Base-by-base conservation (phyloP, 345 rosid species). In the Mangifera indica region DNA sequence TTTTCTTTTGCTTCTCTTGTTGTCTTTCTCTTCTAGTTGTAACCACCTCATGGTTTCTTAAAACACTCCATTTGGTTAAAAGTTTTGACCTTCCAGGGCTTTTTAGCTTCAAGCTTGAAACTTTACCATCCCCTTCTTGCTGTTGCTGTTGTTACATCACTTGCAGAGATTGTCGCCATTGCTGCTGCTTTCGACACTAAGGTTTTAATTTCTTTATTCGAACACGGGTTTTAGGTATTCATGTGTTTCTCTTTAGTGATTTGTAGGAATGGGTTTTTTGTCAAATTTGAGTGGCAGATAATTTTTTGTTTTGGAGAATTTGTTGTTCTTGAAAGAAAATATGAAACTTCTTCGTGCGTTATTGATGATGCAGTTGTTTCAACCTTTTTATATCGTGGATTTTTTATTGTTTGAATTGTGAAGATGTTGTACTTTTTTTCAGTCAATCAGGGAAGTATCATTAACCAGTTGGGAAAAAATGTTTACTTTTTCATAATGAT, bases 371-470 rank as follows among this genome's bases (percentile, higher is more conserved):
- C 57, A 15, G 29, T 29, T 70, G 18, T 56, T 66, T 17, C 45
- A 51, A 63, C 29, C 53, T 49, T 78, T 67, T 12, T 51, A 70
- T 29, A 29, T n/a, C n/a, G n/a, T n/a, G n/a, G n/a, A n/a, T n/a
- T n/a, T n/a, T n/a, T n/a, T n/a, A n/a, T 70, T 42, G 79, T 76
- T 74, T 68, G 60, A 72, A 61, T 69, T 80, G 76, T 76, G 81
- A 79, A 58, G 52, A 60, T 56, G 71, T 70, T 34, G 15, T 13
- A 45, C 67, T 34, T 21, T 51, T 56, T 18, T 54, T 48, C 56
- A 69, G 18, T 66, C 68, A 66, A 73, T 74, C 72, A 52, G 37
- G 58, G n/a, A 69, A 44, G 40, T 63, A 49, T 66, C 8, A 12
- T 34, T 45, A 58, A 69, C 62, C 29, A 53, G 68, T 60, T 51